These are phyloP conservation scores for Ceratobasidium sp. DNA, from an alignment of 1,284 basidiomycete species.

Conservation along the genomic window DNA sequence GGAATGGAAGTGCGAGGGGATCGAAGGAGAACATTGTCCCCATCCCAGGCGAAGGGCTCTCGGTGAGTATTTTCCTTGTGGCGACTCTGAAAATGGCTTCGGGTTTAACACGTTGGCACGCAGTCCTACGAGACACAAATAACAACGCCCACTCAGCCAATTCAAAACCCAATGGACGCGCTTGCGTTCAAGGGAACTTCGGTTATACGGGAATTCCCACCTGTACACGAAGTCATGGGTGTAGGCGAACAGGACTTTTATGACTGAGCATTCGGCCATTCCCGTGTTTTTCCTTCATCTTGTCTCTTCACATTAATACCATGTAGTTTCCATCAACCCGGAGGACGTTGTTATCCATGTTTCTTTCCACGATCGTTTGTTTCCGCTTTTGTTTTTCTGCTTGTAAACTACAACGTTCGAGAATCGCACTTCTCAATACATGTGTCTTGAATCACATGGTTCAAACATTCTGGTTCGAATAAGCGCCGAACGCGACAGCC, in stretches of 20 bases:
- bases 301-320: conserved; percentile 5
- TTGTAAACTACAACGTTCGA: conserved; percentile 44
- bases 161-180: conserved; percentile 40
- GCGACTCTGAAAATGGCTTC: conserved; percentile 14
- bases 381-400: conserved; percentile 6
- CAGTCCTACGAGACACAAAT: conserved; percentile 40
- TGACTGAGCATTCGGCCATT: conserved; percentile 19
- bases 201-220: conserved; percentile 40
- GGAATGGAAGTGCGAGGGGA: conserved; percentile 34
- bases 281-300: neutral
- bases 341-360: conserved; percentile 42
- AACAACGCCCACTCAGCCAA: conserved; percentile 37
- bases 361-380: conserved; percentile 42
- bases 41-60: conserved; percentile 24
- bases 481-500: conserved; percentile 15
- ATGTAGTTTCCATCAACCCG: conserved; percentile 44
- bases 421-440: conserved; percentile 40
- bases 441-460: conserved; percentile 30
- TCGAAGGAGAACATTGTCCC: conserved; percentile 33
- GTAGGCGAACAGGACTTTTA: conserved; percentile 35
- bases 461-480: neutral
- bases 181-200: conserved; percentile 33
- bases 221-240: conserved; percentile 44
- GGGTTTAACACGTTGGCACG: neutral
- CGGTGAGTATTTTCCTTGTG: conserved; percentile 18